These are phyloP conservation scores for Barbarea vulgaris DNA, from an alignment of 345 rosid species.

Conservation along the genomic window DNA sequence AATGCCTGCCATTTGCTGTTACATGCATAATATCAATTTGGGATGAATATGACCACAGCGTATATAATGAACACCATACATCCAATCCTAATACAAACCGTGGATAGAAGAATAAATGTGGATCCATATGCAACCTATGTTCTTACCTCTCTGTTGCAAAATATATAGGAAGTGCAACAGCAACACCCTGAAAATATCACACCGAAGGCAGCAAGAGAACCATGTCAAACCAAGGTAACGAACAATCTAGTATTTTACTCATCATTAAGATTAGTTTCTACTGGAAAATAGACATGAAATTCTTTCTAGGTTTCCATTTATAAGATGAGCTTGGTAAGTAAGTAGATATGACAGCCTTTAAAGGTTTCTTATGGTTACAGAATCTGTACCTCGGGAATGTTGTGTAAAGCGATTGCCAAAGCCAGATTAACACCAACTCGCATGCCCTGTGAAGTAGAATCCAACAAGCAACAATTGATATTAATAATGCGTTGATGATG, in stretches of 20 bases:
- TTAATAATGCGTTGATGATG: slow-evolving; percentile 18
- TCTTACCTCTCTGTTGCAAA: slow-evolving; percentile 95
- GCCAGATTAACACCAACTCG: slow-evolving; percentile 96
- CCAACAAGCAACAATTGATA: slow-evolving; percentile 21
- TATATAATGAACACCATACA: background rate
- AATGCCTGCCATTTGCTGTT: slow-evolving; percentile 99
- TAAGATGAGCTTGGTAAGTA: background rate
- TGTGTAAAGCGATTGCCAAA: slow-evolving; percentile 94
- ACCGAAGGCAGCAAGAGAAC: slow-evolving; percentile 20
- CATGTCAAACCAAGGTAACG: slow-evolving; percentile 20
- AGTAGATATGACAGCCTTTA: slow-evolving; percentile 20
- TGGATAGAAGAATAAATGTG: slow-evolving; percentile 3
- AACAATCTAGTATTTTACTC: slow-evolving; percentile 3
- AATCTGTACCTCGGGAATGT: slow-evolving; percentile 88
- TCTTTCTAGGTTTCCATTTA: background rate
- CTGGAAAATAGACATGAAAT: background rate
- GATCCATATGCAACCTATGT: slow-evolving; percentile 15
- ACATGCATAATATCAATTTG: slow-evolving; percentile 29
- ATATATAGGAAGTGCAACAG: slow-evolving; percentile 95
- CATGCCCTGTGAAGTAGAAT: slow-evolving; percentile 63
- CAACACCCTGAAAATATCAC: slow-evolving; percentile 74
- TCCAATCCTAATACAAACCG: slow-evolving; percentile 12
- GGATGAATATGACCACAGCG: slow-evolving; percentile 9
- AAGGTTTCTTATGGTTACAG: slow-evolving; percentile 15
- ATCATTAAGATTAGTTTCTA: background rate